Evolutionary conservation across 2,329 filamentous ascomycete species (phyloP), one percentile per base, ranked within the genome.

Genomic region (Penicillium sp.): DNA sequence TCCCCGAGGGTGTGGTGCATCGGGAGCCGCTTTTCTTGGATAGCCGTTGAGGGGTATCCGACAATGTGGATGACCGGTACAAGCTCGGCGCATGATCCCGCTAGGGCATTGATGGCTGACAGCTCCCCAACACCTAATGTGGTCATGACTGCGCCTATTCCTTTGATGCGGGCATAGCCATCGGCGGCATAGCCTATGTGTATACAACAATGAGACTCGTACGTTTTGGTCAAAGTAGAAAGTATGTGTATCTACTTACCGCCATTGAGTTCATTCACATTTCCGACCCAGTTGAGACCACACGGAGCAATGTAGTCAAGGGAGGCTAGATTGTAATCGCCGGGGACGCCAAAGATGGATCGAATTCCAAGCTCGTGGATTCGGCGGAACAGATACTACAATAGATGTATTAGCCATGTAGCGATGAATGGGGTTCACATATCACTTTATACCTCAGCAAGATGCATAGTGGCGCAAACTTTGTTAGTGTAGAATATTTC

Each of bases 71-170:
- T 73, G 2, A 88, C 73, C 3, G 84, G 83, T 5, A 85, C 80
- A 58, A 79, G 77, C 65, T 88, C 85, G 0, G 83, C 82, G 67
- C 77, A 87, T 40, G 83, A 78, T n/a, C 84, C 85, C 3, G 83
- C 84, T 42, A 87, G 66, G 33, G 81, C 84, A 60, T 87, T 86
- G 61, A 87, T 73, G 49, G 83, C 82, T 6, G 83, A 85, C 8
- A 75, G 61, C 53, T 77, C 74, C 6, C 74, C 84, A 3, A 87
- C 84, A 43, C 85, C 85, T 55, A 87, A 86, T 1, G 84, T 87
- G 34, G 84, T 88, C 57, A 87, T 53, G 35, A 88, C 69, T 33
- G 82, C 83, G 1, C 77, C 77, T 31, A 87, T 79, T 37, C 83
- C 81, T 54, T 82, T 83, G 55, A 85, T 75, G 53, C 84, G 77